phyloP scores from a whole-genome alignment of 1,139 yeast genomes.

The Diutina sp. region DNA sequence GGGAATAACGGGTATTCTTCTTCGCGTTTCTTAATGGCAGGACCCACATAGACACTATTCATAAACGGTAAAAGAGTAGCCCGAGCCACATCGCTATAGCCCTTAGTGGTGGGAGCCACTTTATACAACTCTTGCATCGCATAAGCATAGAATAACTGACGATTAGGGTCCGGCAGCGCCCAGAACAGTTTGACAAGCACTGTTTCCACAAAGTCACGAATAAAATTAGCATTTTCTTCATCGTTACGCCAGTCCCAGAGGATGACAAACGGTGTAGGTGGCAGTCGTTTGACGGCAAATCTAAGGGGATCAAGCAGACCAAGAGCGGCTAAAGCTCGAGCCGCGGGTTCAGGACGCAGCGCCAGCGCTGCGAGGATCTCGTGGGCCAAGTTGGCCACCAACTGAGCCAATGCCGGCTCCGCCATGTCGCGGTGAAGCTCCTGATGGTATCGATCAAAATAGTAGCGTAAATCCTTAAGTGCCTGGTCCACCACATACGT shows the following conservation, averaged over 20 bases:
- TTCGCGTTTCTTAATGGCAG: background rate
- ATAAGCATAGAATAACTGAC: conserved; percentile 74
- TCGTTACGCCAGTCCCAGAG: conserved; percentile 49
- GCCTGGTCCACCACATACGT: conserved; percentile 71
- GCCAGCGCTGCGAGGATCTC: background rate
- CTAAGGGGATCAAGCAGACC: conserved; percentile 71
- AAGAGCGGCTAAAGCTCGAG: conserved; percentile 47
- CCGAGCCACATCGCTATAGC: background rate
- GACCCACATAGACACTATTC: background rate
- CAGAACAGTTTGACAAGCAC: conserved; percentile 71
- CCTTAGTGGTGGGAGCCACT: background rate
- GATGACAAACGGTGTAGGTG: conserved; percentile 30
- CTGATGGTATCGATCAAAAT: conserved; percentile 33
- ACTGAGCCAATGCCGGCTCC: background rate
- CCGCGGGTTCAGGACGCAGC: background rate
- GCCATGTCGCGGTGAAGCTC: conserved; percentile 7
- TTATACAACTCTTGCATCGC: conserved; percentile 71
- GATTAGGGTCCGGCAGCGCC: conserved; percentile 80
- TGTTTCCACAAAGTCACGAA: conserved; percentile 53
- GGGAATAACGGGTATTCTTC: background rate
- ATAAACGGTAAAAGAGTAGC: background rate
- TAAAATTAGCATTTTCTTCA: conserved; percentile 52
- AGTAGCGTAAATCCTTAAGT: conserved; percentile 48
- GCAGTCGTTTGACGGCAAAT: conserved; percentile 34
- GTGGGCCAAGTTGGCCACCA: background rate